Conservation (phyloP, 331 rosid species). For the Malus hybrid region DNA sequence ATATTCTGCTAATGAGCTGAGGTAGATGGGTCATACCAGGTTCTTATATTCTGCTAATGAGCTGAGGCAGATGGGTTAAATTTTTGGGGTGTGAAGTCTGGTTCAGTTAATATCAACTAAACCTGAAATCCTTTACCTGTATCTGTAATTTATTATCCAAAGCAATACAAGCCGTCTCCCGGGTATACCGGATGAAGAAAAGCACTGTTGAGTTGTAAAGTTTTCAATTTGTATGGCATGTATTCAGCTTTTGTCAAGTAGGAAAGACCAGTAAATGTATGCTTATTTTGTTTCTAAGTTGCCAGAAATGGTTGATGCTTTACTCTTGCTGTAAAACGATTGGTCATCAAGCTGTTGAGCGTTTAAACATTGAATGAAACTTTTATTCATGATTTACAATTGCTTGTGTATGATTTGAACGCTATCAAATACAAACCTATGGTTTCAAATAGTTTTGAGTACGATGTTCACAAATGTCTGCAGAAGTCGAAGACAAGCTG, state of each 20-base stretch:
- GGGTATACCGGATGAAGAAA: neutral
- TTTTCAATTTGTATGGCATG: neutral
- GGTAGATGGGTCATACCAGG: too few species aligned
- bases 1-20: neutral
- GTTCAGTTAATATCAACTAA: too few species aligned
- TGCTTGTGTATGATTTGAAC: neutral
- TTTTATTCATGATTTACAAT: neutral
- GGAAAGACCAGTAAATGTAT: neutral
- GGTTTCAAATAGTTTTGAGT: neutral
- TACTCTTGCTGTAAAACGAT: neutral
- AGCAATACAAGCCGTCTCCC: too few species aligned
- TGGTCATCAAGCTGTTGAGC: neutral
- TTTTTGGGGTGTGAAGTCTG: neutral
- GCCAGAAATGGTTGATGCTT: neutral
- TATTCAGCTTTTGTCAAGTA: neutral
- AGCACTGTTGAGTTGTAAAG: neutral
- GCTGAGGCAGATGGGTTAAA: neutral
- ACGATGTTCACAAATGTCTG: neutral
- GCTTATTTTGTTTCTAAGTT: neutral
- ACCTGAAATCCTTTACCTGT: too few species aligned
- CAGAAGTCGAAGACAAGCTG: neutral
- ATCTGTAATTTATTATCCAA: too few species aligned
- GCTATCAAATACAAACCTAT: neutral
- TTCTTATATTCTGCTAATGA: neutral
- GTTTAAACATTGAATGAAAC: neutral